phyloP scores from a whole-genome alignment of 192 early-diverging fungal species.

The Podila epicladia region DNA sequence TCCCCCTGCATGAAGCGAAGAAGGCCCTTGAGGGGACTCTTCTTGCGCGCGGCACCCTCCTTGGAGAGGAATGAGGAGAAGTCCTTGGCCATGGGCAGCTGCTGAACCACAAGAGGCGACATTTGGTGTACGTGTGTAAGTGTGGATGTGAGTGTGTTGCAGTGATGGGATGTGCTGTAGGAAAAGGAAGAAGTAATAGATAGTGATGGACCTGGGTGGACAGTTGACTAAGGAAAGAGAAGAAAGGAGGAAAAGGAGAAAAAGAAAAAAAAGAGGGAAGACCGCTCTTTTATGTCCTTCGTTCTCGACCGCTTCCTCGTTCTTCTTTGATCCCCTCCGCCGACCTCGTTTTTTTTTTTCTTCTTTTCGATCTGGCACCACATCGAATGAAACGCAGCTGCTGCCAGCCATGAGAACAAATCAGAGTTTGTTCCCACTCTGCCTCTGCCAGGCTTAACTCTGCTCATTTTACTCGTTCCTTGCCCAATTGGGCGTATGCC shows the following conservation, averaged over 20 bases:
- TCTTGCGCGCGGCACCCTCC: constrained; percentile 47
- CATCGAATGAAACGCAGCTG: no score
- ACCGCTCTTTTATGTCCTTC: background rate
- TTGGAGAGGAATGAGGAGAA: constrained; percentile 44
- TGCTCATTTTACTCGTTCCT: background rate
- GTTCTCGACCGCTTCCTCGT: background rate
- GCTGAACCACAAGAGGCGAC: constrained; percentile 6
- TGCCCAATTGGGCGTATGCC: background rate
- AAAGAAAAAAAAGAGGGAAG: background rate
- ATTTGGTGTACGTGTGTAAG: background rate
- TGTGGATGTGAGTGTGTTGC: background rate
- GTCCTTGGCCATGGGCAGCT: constrained; percentile 48
- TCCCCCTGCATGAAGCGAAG: constrained; percentile 48
- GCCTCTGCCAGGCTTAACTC: background rate
- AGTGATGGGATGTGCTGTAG: background rate
- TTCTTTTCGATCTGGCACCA: no score
- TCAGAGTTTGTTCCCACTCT: no score
- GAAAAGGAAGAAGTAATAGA: background rate
- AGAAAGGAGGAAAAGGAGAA: background rate
- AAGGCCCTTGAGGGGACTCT: constrained; percentile 54
- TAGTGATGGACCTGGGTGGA: background rate
- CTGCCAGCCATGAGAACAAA: no score
- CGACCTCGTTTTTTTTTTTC: no score
- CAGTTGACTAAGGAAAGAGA: background rate
- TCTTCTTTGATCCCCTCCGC: background rate